Conservation (phyloP, 352 stramenopile species). For the Globisporangium paroecandrum region DNA sequence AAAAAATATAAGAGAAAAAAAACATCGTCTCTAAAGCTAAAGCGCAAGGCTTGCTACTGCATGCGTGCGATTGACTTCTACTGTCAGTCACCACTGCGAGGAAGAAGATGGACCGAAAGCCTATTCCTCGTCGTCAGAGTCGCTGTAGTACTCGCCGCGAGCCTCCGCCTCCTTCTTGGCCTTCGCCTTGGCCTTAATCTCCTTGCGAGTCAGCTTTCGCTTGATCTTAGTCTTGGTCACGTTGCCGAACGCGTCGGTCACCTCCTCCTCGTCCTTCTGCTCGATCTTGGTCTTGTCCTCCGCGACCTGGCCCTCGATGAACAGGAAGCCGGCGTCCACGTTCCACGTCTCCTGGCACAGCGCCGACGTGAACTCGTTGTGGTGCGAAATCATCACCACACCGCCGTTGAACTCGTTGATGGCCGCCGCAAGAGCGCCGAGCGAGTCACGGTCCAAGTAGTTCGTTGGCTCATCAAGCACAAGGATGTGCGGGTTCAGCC, state of each 20-base stretch:
- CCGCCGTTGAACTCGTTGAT: slow-evolving; percentile 97
- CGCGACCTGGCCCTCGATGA: slow-evolving; percentile 78
- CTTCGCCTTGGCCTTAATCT: slow-evolving; percentile 87
- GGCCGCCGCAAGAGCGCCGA: slow-evolving; percentile 93
- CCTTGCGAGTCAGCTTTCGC: slow-evolving; percentile 88
- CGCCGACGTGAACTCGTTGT: slow-evolving; percentile 95
- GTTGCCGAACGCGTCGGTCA: slow-evolving; percentile 81
- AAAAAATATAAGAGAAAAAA: slow-evolving; percentile 36
- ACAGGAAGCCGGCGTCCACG: slow-evolving; percentile 84
- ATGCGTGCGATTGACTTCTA: background rate
- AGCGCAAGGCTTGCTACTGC: background rate
- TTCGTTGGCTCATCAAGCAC: slow-evolving; percentile 96
- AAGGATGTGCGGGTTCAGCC: slow-evolving; percentile 95
- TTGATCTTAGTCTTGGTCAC: slow-evolving; percentile 86
- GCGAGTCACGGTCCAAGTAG: slow-evolving; percentile 95
- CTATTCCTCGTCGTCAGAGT: slow-evolving; percentile 76
- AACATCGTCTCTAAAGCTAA: slow-evolving; percentile 1
- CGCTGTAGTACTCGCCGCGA: slow-evolving; percentile 79
- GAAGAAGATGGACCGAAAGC: background rate
- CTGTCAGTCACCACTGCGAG: background rate
- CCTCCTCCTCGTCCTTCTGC: slow-evolving; percentile 86
- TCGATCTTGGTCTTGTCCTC: slow-evolving; percentile 91
- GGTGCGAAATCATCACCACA: slow-evolving; percentile 97
- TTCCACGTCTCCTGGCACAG: slow-evolving; percentile 95
- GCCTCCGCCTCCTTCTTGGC: slow-evolving; percentile 86